phyloP scores from a whole-genome alignment of 768 basidiomycete species.

The Boletus speciosus region DNA sequence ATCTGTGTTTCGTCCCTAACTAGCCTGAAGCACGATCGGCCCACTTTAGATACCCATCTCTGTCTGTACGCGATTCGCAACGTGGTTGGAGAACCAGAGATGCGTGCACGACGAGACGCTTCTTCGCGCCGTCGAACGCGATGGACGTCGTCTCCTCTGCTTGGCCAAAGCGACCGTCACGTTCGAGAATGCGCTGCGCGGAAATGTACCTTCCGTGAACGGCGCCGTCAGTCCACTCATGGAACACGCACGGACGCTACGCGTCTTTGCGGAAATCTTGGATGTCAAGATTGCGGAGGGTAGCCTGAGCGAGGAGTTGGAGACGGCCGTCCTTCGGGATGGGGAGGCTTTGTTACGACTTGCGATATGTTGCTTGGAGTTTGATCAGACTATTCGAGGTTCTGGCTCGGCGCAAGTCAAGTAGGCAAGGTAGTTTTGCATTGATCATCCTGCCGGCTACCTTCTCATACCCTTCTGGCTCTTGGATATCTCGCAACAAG shows the following conservation, averaged over 20 bases:
- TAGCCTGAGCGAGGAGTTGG: slow-evolving; percentile 12
- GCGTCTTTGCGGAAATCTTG: slow-evolving; percentile 16
- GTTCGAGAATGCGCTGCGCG: slow-evolving; percentile 19
- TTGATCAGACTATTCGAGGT: slow-evolving; percentile 16
- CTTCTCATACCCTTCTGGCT: neutral
- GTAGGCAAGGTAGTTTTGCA: slow-evolving; percentile 3
- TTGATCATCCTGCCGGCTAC: neutral
- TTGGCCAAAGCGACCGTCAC: slow-evolving; percentile 15
- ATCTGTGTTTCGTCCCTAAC: neutral
- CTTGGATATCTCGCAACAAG: neutral
- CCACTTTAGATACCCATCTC: slow-evolving; percentile 8
- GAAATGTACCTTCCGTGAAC: neutral
- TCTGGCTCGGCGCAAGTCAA: neutral
- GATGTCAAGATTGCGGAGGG: slow-evolving; percentile 7
- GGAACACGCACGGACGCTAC: slow-evolving; percentile 14
- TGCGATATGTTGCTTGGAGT: slow-evolving; percentile 20
- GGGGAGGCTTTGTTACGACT: slow-evolving; percentile 19
- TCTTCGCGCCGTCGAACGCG: slow-evolving; percentile 21
- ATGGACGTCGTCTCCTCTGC: slow-evolving; percentile 14
- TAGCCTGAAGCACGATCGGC: neutral
- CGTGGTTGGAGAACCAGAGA: slow-evolving; percentile 15
- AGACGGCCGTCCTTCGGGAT: slow-evolving; percentile 21
- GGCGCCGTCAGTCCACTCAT: neutral
- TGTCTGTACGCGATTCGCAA: slow-evolving; percentile 12
- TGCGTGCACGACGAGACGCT: slow-evolving; percentile 2